Evolutionary conservation across 1,284 basidiomycete species (phyloP).

Genomic region (Amylostereum areolatum): DNA sequence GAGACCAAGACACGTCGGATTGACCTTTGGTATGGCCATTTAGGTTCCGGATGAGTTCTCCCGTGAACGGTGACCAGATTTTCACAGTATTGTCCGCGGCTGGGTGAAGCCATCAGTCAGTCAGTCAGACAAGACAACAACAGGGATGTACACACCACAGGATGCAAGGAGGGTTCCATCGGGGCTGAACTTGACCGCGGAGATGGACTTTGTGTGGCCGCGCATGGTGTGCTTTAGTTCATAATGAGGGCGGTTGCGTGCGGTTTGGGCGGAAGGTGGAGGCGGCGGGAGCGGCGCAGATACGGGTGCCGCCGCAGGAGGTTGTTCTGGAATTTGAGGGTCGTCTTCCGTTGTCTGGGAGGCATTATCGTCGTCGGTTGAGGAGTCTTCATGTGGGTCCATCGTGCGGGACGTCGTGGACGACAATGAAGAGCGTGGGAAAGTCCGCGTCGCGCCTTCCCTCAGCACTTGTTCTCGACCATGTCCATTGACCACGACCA

Average conservation of each 20-base stretch:
- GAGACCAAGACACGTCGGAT: constrained; percentile 85
- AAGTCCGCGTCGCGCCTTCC: not conserved
- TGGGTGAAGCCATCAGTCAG: constrained; percentile 21
- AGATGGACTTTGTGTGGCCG: constrained; percentile 74
- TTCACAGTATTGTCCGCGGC: constrained; percentile 74
- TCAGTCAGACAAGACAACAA: not conserved
- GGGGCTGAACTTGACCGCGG: constrained; percentile 80
- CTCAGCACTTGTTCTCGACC: no score
- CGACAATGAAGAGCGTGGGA: constrained; percentile 2
- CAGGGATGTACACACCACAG: constrained; percentile 47
- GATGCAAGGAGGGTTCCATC: constrained; percentile 77
- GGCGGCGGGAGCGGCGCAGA: constrained; percentile 24
- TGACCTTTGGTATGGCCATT: constrained; percentile 76
- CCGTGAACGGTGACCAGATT: constrained; percentile 76
- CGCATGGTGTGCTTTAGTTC: constrained; percentile 56
- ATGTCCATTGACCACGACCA: no score
- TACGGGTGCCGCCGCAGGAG: constrained; percentile 28
- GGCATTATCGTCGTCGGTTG: constrained; percentile 70
- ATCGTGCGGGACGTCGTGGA: not conserved
- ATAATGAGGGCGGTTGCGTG: constrained; percentile 63
- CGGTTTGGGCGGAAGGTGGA: constrained; percentile 25
- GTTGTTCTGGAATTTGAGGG: constrained; percentile 60
- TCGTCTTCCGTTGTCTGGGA: constrained; percentile 82
- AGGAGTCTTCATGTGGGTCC: constrained; percentile 47
- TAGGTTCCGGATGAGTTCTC: constrained; percentile 68